Evolutionary conservation across 345 rosid species (phyloP).

Genomic region (Populus euphratica): DNA sequence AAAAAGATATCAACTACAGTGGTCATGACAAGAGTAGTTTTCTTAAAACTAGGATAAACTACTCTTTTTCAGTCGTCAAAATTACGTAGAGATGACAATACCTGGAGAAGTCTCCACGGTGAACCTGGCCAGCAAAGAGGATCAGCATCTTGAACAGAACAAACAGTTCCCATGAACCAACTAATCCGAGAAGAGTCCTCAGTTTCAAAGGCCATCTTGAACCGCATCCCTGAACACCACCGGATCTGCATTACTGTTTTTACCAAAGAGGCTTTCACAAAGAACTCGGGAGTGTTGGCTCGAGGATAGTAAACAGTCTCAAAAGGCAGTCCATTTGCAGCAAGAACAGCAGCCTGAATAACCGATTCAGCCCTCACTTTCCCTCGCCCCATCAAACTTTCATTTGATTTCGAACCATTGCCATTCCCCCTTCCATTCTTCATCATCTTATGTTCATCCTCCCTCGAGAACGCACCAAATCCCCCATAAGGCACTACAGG

Average conservation of each 20-base stretch:
- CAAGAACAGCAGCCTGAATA: constrained; percentile 18
- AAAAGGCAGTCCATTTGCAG: constrained; percentile 24
- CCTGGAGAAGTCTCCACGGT: constrained; percentile 95
- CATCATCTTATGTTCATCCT: constrained; percentile 47
- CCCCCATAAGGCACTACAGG: constrained; percentile 45
- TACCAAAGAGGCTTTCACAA: constrained; percentile 27
- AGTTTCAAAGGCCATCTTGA: constrained; percentile 32
- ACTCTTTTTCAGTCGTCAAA: neutral
- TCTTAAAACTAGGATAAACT: neutral
- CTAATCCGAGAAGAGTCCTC: constrained; percentile 29
- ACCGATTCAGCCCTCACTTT: constrained; percentile 23
- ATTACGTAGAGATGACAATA: constrained; percentile 15
- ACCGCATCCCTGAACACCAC: constrained; percentile 34
- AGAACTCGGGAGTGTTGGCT: constrained; percentile 27
- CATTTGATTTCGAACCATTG: constrained; percentile 18
- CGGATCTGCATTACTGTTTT: constrained; percentile 28
- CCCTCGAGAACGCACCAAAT: constrained; percentile 50
- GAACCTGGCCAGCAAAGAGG: constrained; percentile 82
- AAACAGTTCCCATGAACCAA: constrained; percentile 33
- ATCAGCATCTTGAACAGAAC: constrained; percentile 52
- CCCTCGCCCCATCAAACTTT: constrained; percentile 26
- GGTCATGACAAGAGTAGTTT: neutral
- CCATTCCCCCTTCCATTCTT: constrained; percentile 39
- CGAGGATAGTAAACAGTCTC: constrained; percentile 32
- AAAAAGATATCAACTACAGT: neutral